A percentile compares a stretch with the other conserved stretches of the same genome.
phyloP scores from a whole-genome alignment of 2,329 filamentous ascomycete species.

The Acarospora socialis region DNA sequence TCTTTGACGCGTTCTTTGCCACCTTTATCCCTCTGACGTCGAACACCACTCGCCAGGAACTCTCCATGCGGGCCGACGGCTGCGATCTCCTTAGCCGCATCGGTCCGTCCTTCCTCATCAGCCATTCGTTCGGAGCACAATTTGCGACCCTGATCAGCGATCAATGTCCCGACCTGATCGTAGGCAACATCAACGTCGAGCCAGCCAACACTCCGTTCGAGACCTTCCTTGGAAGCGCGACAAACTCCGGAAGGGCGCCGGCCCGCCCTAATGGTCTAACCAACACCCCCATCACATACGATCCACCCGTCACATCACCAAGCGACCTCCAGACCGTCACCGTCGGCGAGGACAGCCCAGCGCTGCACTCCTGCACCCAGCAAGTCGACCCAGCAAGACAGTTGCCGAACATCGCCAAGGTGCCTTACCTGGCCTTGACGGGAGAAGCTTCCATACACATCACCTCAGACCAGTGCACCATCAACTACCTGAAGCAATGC shows the following conservation, averaged over 20 bases:
- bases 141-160: constrained; percentile 17
- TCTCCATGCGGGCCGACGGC: constrained; percentile 18
- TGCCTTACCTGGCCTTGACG: constrained; percentile 21
- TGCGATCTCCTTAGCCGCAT: constrained; percentile 21
- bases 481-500: constrained; percentile 15
- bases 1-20: constrained; percentile 20
- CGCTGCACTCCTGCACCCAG: constrained; percentile 14
- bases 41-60: constrained; percentile 18
- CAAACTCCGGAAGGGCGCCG: not conserved
- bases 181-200: constrained; percentile 19
- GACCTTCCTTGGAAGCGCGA: not conserved
- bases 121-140: constrained; percentile 19
- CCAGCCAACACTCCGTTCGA: constrained; percentile 18
- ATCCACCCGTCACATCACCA: constrained; percentile 13
- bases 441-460: constrained; percentile 20
- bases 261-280: constrained; percentile 14
- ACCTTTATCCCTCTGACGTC: constrained; percentile 18
- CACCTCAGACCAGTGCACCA: constrained; percentile 21
- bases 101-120: constrained; percentile 20
- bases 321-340: constrained; percentile 11
- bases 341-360: constrained; percentile 14
- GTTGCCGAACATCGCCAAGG: constrained; percentile 17
- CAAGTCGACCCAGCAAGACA: constrained; percentile 15
- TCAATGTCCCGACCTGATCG: constrained; percentile 18
- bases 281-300: constrained; percentile 14